phyloP scores from a whole-genome alignment of 257 asterid species.

The Penstemon barbatus region DNA sequence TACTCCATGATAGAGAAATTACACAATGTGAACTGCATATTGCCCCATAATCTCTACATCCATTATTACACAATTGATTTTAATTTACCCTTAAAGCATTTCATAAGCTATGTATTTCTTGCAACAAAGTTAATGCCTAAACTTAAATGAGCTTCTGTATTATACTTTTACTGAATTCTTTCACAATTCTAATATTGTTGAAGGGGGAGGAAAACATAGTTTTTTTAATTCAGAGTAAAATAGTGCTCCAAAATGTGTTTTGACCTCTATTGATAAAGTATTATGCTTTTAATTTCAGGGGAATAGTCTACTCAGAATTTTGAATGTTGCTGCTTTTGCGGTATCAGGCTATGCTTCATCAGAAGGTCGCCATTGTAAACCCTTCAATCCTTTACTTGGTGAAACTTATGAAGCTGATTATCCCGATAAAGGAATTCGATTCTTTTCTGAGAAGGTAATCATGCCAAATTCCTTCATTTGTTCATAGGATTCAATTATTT shows the following conservation, averaged over 20 bases:
- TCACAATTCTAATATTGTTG: background rate
- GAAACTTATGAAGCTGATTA: conserved; percentile 97
- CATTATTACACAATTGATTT: background rate
- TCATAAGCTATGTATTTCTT: background rate
- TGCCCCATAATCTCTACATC: background rate
- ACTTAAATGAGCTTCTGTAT: conserved; percentile 12
- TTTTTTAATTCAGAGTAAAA: background rate
- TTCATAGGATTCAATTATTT: background rate
- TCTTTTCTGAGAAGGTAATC: conserved; percentile 85
- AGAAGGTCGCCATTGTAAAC: conserved; percentile 90
- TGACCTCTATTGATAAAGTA: background rate
- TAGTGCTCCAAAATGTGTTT: background rate
- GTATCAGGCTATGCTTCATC: conserved; percentile 96
- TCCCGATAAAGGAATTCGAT: conserved; percentile 84
- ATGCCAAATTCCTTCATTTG: background rate
- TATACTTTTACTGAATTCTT: conserved; percentile 9
- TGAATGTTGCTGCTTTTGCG: conserved; percentile 92
- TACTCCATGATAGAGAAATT: background rate
- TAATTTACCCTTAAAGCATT: background rate
- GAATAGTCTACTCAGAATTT: conserved; percentile 74
- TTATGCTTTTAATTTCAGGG: conserved; percentile 53
- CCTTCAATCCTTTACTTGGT: conserved; percentile 94
- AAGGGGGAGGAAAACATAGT: background rate
- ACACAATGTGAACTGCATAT: background rate
- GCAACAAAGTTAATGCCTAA: background rate